Conservation (phyloP, 164 flowering plant genomes). For the Berberis vulgaris region DNA sequence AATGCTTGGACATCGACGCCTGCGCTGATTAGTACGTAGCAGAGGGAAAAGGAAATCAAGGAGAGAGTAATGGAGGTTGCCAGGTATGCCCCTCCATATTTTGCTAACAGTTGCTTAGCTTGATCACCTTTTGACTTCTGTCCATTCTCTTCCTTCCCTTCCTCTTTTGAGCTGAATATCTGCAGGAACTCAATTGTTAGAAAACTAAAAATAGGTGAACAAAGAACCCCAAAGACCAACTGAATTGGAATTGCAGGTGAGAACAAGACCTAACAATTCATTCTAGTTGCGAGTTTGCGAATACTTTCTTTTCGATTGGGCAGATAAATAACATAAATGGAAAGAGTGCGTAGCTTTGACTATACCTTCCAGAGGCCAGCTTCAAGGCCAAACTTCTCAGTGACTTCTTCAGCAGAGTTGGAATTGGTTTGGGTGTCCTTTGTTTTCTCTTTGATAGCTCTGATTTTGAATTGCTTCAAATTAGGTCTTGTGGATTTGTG, state of each 20-base stretch:
- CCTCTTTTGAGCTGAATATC: conserved; percentile 86
- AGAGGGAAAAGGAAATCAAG: conserved; percentile 73
- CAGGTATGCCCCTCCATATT: conserved; percentile 96
- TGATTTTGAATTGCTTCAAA: conserved; percentile 21
- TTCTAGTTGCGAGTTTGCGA: too few relatives aligned
- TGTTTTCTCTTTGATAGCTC: conserved; percentile 57
- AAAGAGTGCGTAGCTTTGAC: neutral
- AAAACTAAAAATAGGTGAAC: too few relatives aligned
- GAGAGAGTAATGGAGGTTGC: conserved; percentile 93
- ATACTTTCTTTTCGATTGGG: too few relatives aligned
- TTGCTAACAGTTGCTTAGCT: conserved; percentile 79
- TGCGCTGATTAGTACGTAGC: conserved; percentile 62
- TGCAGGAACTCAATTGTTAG: conserved; percentile 13
- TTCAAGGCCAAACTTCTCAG: conserved; percentile 91
- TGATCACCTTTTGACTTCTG: conserved; percentile 71
- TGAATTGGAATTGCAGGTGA: too few relatives aligned
- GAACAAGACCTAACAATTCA: too few relatives aligned
- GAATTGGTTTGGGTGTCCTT: conserved; percentile 30
- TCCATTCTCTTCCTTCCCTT: conserved; percentile 15
- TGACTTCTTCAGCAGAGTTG: conserved; percentile 55
- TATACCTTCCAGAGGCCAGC: conserved; percentile 95
- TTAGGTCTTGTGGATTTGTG: conserved; percentile 9
- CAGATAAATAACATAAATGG: neutral
- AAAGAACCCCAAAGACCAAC: too few relatives aligned
- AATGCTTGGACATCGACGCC: conserved; percentile 80